Conservation (phyloP, 495 filamentous ascomycete genomes). For the Opeltia flavorubescens region DNA sequence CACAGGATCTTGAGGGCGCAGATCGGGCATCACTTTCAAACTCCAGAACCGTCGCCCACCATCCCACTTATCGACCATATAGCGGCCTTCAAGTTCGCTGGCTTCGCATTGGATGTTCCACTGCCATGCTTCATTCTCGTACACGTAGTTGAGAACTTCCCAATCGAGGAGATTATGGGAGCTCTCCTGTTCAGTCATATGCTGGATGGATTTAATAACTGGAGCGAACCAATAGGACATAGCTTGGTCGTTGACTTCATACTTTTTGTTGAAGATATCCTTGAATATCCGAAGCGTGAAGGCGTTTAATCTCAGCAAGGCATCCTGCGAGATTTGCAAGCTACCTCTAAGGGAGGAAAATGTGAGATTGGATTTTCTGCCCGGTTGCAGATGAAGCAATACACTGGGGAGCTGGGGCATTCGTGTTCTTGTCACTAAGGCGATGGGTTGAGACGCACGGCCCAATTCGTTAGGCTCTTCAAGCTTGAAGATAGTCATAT, state of each 20-base stretch:
- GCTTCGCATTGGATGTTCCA: constrained; percentile 42
- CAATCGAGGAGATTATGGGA: constrained; percentile 47
- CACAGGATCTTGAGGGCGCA: constrained; percentile 37
- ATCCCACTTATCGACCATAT: constrained; percentile 60
- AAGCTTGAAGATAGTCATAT: constrained; percentile 50
- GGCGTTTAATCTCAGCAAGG: constrained; percentile 37
- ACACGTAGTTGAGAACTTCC: constrained; percentile 39
- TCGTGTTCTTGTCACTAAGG: constrained; percentile 54
- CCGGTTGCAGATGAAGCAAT: constrained; percentile 50
- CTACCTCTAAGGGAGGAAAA: constrained; percentile 23
- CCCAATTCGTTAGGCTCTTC: constrained; percentile 41
- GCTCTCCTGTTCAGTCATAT: constrained; percentile 11
- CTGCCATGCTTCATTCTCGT: constrained; percentile 32
- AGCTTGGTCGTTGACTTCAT: constrained; percentile 42
- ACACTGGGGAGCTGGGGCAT: constrained; percentile 57
- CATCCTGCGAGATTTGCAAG: constrained; percentile 26
- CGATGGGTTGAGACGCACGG: constrained; percentile 45
- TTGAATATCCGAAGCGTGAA: constrained; percentile 67
- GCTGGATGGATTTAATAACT: constrained; percentile 16
- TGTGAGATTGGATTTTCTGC: constrained; percentile 43
- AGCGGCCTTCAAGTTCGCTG: constrained; percentile 45
- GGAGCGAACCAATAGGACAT: constrained; percentile 85
- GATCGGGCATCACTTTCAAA: constrained; percentile 21
- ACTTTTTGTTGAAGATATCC: constrained; percentile 85
- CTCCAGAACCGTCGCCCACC: constrained; percentile 42